Evolutionary conservation across 164 flowering plant genomes (phyloP).

Genomic region (Buxus sempervirens): DNA sequence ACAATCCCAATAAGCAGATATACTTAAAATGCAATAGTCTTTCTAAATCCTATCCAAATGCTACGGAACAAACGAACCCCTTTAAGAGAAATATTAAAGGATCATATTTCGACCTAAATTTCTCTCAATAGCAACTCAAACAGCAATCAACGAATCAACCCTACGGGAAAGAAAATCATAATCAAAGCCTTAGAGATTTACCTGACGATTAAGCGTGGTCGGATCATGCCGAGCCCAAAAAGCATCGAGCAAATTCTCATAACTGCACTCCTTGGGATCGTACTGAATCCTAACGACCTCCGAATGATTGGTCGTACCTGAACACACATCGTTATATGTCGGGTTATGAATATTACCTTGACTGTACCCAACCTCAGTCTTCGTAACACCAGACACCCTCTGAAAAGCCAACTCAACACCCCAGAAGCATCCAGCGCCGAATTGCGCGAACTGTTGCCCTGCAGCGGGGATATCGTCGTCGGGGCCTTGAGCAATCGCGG

Average conservation of each 20-base stretch:
- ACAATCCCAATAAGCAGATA: too few relatives aligned
- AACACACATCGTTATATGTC: constrained; percentile 48
- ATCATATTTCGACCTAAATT: neutral
- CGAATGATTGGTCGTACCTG: constrained; percentile 53
- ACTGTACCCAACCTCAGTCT: constrained; percentile 60
- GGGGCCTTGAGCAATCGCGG: constrained; percentile 52
- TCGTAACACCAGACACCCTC: constrained; percentile 59
- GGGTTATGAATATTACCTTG: constrained; percentile 57
- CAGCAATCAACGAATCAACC: neutral
- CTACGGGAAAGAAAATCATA: neutral
- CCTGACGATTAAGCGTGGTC: constrained; percentile 44
- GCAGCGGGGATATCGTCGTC: constrained; percentile 60
- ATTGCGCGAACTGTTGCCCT: constrained; percentile 45
- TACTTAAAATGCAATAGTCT: too few relatives aligned
- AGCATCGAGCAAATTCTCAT: constrained; percentile 40
- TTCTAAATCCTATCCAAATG: too few relatives aligned
- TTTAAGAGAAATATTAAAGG: too few relatives aligned
- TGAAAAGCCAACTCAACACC: constrained; percentile 64
- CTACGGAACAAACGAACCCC: neutral
- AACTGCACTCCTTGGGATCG: constrained; percentile 55
- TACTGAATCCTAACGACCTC: constrained; percentile 70
- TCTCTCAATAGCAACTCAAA: neutral
- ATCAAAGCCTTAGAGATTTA: constrained; percentile 7
- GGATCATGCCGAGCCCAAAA: constrained; percentile 43
- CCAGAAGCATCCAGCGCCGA: constrained; percentile 76